Conservation (phyloP, 208 protist species). For the Balamuthia mandrillaris region DNA sequence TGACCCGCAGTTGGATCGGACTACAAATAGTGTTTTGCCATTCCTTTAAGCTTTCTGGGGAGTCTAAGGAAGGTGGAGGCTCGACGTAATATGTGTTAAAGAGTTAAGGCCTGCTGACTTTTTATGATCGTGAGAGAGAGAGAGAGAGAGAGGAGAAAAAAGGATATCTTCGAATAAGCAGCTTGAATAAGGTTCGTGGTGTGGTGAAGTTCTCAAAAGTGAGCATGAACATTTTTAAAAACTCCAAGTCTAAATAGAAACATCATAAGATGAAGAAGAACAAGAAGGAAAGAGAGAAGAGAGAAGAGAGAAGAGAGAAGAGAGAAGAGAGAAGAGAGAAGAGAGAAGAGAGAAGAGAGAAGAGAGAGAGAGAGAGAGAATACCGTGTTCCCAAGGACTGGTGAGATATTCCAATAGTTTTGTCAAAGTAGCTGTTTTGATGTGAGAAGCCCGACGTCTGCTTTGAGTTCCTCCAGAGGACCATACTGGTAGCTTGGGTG, state of each 20-base stretch:
- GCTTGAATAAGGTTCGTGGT: not conserved
- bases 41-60: not conserved
- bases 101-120: too few species aligned
- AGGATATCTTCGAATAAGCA: constrained; percentile 16
- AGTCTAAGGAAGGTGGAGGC: not conserved
- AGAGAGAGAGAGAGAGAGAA: not conserved
- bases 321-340: not conserved
- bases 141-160: too few species aligned
- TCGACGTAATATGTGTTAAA: not conserved
- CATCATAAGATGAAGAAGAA: not conserved
- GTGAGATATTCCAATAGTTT: constrained; percentile 5
- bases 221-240: constrained; percentile 2
- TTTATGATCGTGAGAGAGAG: too few species aligned
- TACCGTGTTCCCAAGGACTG: not conserved
- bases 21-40: not conserved
- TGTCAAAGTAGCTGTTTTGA: not conserved
- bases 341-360: not conserved
- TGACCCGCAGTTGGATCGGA: constrained; percentile 43
- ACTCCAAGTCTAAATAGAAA: not conserved
- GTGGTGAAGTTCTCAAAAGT: constrained; percentile 15
- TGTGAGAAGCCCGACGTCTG: not conserved
- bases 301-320: not conserved
- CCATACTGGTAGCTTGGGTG: too few species aligned
- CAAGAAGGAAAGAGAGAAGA: not conserved
- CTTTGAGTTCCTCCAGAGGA: too few species aligned